A percentile compares a stretch with the other conserved stretches of the same genome.
Evolutionary conservation across 2,329 filamentous ascomycete genomes (phyloP).

Genomic region (Apiospora arundinis): DNA sequence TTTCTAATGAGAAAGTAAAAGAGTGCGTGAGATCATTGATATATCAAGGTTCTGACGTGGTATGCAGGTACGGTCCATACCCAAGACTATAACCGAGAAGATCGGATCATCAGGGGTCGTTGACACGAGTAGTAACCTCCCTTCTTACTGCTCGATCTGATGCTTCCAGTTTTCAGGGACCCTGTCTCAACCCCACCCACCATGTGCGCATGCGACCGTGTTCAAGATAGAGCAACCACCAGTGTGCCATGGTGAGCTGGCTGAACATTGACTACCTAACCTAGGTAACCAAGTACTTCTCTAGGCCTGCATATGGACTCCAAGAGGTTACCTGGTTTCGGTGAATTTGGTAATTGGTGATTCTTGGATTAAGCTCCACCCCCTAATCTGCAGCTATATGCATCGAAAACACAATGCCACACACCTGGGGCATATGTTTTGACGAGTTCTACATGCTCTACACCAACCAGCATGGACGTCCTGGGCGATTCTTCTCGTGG

Average conservation of each 20-base stretch:
- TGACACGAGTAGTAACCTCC: neutral
- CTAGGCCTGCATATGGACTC: too few species aligned
- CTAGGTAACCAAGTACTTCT: too few species aligned
- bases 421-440: slow-evolving; percentile 74
- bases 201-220: neutral
- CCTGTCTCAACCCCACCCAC: neutral
- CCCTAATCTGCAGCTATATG: slow-evolving; percentile 39
- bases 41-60: neutral
- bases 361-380: neutral
- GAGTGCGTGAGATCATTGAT: neutral
- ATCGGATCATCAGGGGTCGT: neutral
- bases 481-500: neutral
- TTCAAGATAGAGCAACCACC: too few species aligned
- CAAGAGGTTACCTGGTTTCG: too few species aligned
- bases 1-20: neutral
- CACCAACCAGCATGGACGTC: neutral
- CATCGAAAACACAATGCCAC: slow-evolving; percentile 74
- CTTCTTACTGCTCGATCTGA: neutral
- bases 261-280: too few species aligned
- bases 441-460: slow-evolving; percentile 66
- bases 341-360: neutral
- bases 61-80: neutral
- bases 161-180: neutral
- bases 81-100: neutral
- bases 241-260: too few species aligned